Evolutionary conservation across 257 asterid species (phyloP).

Genomic region (Paulownia fortunei): DNA sequence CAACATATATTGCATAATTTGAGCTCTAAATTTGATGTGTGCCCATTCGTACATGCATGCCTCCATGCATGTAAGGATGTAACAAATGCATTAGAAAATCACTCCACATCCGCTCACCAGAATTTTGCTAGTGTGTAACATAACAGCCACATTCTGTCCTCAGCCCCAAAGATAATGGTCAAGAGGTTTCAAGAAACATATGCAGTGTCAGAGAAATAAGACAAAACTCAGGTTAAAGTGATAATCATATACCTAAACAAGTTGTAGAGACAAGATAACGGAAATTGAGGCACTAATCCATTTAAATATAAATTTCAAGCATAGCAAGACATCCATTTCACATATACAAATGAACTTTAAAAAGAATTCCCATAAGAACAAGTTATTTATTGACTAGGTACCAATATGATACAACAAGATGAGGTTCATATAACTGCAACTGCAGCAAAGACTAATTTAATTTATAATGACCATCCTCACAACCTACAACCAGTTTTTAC

Average conservation of each 20-base stretch:
- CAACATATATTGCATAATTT: no score
- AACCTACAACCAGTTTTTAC: slow-evolving; percentile 45
- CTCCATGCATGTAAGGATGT: neutral
- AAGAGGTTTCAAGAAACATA: neutral
- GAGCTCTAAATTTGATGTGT: neutral
- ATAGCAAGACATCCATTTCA: slow-evolving; percentile 3
- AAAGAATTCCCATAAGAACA: slow-evolving; percentile 14
- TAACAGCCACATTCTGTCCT: neutral
- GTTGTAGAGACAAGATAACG: neutral
- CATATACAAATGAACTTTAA: neutral
- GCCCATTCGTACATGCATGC: neutral
- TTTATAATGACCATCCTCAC: slow-evolving; percentile 26
- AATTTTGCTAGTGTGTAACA: neutral
- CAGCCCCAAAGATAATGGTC: neutral
- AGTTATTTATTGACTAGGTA: slow-evolving; percentile 15
- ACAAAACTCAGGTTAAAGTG: neutral
- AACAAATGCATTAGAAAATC: neutral
- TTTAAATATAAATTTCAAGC: slow-evolving; percentile 1
- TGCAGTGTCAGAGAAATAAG: neutral
- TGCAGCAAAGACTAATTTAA: neutral
- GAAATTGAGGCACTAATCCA: neutral
- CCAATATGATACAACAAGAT: slow-evolving; percentile 28
- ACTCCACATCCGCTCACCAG: neutral
- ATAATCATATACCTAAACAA: neutral
- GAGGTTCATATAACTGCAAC: neutral